Evolutionary conservation across 169 alveolate species (phyloP).

Genomic region (Babesia ovata): DNA sequence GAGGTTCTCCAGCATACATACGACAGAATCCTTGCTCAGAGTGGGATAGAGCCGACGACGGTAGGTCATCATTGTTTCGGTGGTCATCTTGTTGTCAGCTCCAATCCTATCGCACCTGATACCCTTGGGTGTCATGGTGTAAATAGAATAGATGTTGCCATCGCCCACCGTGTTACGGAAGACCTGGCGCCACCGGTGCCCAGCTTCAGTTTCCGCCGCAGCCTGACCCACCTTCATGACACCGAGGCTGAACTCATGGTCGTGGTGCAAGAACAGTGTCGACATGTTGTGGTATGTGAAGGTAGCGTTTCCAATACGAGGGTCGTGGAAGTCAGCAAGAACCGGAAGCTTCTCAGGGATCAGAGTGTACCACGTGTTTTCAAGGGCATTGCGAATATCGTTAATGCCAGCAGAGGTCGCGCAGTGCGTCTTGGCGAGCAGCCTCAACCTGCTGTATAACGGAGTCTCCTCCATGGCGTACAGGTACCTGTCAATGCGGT

Average conservation of each 20-base stretch:
- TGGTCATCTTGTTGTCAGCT: neutral
- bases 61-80: neutral
- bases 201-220: neutral
- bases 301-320: conserved; percentile 9
- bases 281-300: conserved; percentile 14
- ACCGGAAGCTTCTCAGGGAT: conserved; percentile 15
- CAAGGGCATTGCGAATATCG: neutral
- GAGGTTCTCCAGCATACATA: conserved; percentile 37
- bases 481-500: conserved; percentile 23
- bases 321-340: conserved; percentile 5
- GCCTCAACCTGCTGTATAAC: neutral
- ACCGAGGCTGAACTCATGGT: conserved; percentile 19
- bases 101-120: neutral
- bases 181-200: conserved; percentile 33
- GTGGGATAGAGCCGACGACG: neutral
- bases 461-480: conserved; percentile 23
- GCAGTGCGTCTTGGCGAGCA: neutral
- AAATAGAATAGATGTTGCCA: neutral
- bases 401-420: neutral
- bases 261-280: conserved; percentile 2
- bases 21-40: neutral
- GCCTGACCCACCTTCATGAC: neutral
- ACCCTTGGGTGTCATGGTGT: conserved; percentile 36
- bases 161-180: neutral
- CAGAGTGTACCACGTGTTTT: conserved; percentile 10